Base-by-base conservation (phyloP, 768 basidiomycete genomes). In the Porphyrellus cyaneotinctus region DNA sequence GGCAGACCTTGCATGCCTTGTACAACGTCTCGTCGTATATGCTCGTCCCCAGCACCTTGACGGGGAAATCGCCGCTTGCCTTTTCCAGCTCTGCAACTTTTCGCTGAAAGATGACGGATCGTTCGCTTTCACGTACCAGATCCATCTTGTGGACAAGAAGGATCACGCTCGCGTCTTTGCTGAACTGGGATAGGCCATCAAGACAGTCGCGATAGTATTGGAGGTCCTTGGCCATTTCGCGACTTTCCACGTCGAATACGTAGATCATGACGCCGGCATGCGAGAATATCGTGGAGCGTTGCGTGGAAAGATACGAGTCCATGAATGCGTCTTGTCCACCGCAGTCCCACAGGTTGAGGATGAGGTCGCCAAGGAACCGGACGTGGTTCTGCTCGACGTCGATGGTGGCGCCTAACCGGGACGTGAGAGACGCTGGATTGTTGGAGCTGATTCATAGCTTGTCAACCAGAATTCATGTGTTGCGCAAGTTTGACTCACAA, bases 71-170 rank as follows among this genome's bases (percentile, higher is more conserved):
- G 15, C 78, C 82, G 57, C 85, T 88, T 26, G 81, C 82, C 61
- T 83, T 78, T 68, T 83, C 74, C 52, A 95, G 70, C 60, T 95
- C 94, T 54, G 76, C 77, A 54, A 75, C 79, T 74, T 88, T 89
- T 72, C 82, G 82, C 45, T 83, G 80, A 57, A 93, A 87, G 11
- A 80, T 74, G 37, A 70, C 73, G 26, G 72, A 69, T 54, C 77
- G 80, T 43, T 84, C 81, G 2, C 56, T 53, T 51, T 82, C 80
- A 54, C 84, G 74, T 47, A 90, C 88, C 24, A 99, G 77, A 70
- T 99, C 97, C 93, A 98, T 97, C 79, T 99, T 99, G 73, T 99
- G 95, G 39, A 98, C 80, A 4, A 97, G 78, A 33, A 97, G 75
- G 71, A 95, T 97, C 2, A 97, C 84, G 12, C 77, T 82, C 6